Conservation (phyloP, 2,329 filamentous ascomycete genomes). For the Trematosphaeria pertusa region DNA sequence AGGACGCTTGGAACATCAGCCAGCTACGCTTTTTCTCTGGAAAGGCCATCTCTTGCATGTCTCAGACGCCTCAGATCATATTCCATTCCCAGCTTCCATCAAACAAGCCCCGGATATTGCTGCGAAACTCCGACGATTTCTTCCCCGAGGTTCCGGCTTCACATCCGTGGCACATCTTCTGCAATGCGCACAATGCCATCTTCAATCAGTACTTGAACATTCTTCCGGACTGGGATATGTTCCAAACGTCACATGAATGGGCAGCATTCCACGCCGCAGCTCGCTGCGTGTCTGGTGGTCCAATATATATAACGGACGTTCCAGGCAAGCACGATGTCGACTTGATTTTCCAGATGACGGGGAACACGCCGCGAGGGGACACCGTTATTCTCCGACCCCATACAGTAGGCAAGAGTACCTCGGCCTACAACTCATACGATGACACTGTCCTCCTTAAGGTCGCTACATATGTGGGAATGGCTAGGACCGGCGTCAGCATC, state of each 20-base stretch:
- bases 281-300: conserved; percentile 86
- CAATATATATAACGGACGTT: conserved; percentile 91
- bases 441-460: conserved; percentile 78
- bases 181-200: conserved; percentile 88
- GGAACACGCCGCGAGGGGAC: conserved; percentile 71
- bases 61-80: conserved; percentile 82
- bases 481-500: conserved; percentile 74
- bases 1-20: conserved; percentile 84
- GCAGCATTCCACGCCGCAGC: conserved; percentile 88
- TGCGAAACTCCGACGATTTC: conserved; percentile 91
- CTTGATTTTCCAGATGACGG: conserved; percentile 83
- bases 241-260: conserved; percentile 72
- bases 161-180: conserved; percentile 95
- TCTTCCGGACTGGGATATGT: conserved; percentile 84
- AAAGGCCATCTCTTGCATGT: conserved; percentile 92
- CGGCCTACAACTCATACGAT: conserved; percentile 78
- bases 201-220: conserved; percentile 85
- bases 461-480: conserved; percentile 75
- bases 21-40: conserved; percentile 78
- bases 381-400: conserved; percentile 84
- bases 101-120: conserved; percentile 75
- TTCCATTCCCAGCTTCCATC: conserved; percentile 83
- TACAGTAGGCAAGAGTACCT: conserved; percentile 72
- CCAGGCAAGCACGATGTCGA: conserved; percentile 80
- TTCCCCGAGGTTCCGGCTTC: conserved; percentile 82